Conservation (phyloP, 2,329 filamentous ascomycete species). For the Diaporthe batatas region DNA sequence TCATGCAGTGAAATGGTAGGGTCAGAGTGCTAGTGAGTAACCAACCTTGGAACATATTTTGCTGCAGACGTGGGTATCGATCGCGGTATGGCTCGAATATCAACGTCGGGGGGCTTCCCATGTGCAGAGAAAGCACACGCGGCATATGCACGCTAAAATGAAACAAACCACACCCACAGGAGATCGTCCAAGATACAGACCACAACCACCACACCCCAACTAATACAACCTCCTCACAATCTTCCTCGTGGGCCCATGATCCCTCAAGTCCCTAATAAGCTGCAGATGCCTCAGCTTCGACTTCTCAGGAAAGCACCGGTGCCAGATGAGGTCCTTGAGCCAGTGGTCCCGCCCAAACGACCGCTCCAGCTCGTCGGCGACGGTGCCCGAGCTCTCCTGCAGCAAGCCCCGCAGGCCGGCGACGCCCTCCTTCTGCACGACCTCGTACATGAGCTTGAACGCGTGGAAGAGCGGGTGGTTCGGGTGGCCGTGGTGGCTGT, state of each 20-base stretch:
- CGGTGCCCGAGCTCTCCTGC: constrained; percentile 34
- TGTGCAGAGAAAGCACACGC: too few species aligned
- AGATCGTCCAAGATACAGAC: not conserved
- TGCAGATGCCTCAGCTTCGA: constrained; percentile 39
- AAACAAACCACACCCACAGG: not conserved
- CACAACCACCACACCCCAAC: too few species aligned
- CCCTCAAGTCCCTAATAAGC: constrained; percentile 32
- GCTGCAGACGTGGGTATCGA: too few species aligned
- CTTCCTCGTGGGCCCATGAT: constrained; percentile 35
- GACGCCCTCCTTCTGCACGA: constrained; percentile 37
- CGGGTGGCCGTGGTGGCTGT: not conserved
- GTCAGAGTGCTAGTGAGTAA: too few species aligned
- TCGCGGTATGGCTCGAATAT: too few species aligned
- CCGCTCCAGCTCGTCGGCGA: constrained; percentile 37
- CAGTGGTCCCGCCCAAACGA: constrained; percentile 36
- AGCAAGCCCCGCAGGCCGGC: constrained; percentile 32
- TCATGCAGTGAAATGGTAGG: too few species aligned
- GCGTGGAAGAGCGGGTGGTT: constrained; percentile 40
- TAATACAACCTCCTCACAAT: constrained; percentile 36
- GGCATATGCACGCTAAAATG: not conserved
- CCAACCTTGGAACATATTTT: too few species aligned
- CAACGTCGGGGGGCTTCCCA: too few species aligned
- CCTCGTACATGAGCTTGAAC: constrained; percentile 40
- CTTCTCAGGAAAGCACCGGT: constrained; percentile 37
- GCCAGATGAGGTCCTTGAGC: constrained; percentile 38